A percentile compares a stretch with the other conserved stretches of the same genome.
phyloP scores from a whole-genome alignment of 1,139 yeast species.

The Kodamaea anthophila region DNA sequence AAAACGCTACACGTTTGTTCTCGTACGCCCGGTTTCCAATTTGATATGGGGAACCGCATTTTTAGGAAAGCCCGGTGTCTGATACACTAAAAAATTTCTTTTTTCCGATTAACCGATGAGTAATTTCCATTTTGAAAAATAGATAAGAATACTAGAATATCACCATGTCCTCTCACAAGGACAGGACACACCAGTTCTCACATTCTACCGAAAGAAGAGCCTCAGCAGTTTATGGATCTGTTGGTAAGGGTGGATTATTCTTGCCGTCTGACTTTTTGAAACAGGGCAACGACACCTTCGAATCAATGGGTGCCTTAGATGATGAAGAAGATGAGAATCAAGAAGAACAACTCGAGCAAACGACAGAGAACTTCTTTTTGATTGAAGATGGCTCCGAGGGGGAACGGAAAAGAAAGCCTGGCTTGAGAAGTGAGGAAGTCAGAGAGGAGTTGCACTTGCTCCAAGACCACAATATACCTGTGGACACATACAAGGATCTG shows the following conservation, averaged over 20 bases:
- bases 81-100: too few species aligned
- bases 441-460: slow-evolving; percentile 35
- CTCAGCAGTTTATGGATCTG: slow-evolving; percentile 47
- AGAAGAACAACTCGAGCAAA: too few species aligned
- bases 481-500: slow-evolving; percentile 22
- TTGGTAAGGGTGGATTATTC: slow-evolving; percentile 48
- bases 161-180: slow-evolving; percentile 10
- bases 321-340: slow-evolving; percentile 6
- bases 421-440: slow-evolving; percentile 18
- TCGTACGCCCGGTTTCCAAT: too few species aligned
- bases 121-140: too few species aligned
- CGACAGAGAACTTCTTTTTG: slow-evolving; percentile 11
- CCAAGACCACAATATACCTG: slow-evolving; percentile 22
- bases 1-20: too few species aligned
- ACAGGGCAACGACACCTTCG: slow-evolving; percentile 8
- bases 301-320: slow-evolving; percentile 5
- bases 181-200: slow-evolving; percentile 35
- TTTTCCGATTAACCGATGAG: slow-evolving; percentile 1
- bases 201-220: slow-evolving; percentile 47
- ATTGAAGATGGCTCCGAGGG: slow-evolving; percentile 7
- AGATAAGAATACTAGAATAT: neutral
- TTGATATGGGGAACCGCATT: too few species aligned
- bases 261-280: slow-evolving; percentile 43
- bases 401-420: slow-evolving; percentile 8
- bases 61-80: too few species aligned